Base-by-base conservation (phyloP, 2,329 filamentous ascomycete genomes). In the Pyricularia grisea region DNA sequence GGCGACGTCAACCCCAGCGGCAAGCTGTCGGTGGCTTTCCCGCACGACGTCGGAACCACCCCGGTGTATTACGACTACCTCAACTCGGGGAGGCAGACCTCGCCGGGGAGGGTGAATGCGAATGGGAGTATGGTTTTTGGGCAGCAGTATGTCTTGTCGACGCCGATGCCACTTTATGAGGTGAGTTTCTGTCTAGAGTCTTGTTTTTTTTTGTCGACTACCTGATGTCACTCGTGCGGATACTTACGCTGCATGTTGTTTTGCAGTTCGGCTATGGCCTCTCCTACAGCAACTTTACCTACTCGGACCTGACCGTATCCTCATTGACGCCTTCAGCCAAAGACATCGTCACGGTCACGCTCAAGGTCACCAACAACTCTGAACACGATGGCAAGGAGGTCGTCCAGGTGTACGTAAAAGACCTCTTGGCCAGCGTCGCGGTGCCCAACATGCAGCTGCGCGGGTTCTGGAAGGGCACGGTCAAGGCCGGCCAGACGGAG, bases 21-120 rank as follows among this genome's bases (percentile, higher is more conserved):
- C 58, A 89, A 87, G 75, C 83, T 91, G 14, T 84, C 85, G 1
- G 88, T 92, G 42, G 87, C 86, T 12, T 88, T 92, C 75, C 90
- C 90, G 0, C 83, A 86, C 70, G 86, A 88, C 71, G 84, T 92
- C 20, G 90, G 89, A 28, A 88, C 87, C 1, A 81, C 88, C 0
- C 90, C 90, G 0, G 82, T 90, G 67, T 92, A 89, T 80, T 92
- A 92, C 75, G 89, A 92, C 74, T 89, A 90, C 76, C 80, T 90
- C 65, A 92, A 92, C 78, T 90, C 87, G 0, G 89, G 85, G 0
- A 84, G 89, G 4, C 76, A 78, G 20, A 80, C 76, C 27, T 83
- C 87, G 60, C 81, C 86, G 0, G 89, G 89, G 0, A 77, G 78
- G 0, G 78, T 82, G 0, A 79, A 84, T 68, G 76, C 80, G 1